These are phyloP conservation scores for Pecoramyces ruminantium DNA, from an alignment of 192 early-diverging fungal species.

Conservation along the genomic window DNA sequence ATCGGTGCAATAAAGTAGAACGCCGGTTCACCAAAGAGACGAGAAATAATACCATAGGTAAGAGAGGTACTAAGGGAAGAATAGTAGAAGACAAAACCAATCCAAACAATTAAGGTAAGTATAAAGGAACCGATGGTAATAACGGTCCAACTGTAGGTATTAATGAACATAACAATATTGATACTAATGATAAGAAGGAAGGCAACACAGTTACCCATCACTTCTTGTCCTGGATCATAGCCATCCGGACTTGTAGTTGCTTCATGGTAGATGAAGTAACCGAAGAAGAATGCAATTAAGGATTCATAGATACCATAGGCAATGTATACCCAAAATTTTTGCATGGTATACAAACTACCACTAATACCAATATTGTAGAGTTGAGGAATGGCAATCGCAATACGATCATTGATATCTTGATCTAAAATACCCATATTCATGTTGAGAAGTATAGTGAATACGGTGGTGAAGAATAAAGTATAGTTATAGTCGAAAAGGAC, in stretches of 20 bases:
- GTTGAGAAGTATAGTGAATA: slow-evolving; percentile 81
- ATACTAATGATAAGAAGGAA: slow-evolving; percentile 61
- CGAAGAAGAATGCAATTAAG: slow-evolving; percentile 59
- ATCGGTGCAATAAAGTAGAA: slow-evolving; percentile 67
- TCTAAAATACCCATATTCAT: slow-evolving; percentile 35
- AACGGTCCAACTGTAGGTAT: slow-evolving; percentile 75
- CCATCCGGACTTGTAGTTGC: slow-evolving; percentile 28
- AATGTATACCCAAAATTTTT: slow-evolving; percentile 70
- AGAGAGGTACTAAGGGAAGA: slow-evolving; percentile 30
- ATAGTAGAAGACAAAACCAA: slow-evolving; percentile 51
- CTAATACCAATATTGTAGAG: slow-evolving; percentile 74
- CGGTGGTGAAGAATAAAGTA: slow-evolving; percentile 82
- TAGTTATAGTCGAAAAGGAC: slow-evolving; percentile 54
- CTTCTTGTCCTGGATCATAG: slow-evolving; percentile 27
- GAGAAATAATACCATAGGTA: slow-evolving; percentile 48
- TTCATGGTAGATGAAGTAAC: slow-evolving; percentile 45
- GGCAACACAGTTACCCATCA: slow-evolving; percentile 66
- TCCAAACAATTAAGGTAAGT: slow-evolving; percentile 46
- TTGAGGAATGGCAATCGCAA: slow-evolving; percentile 27
- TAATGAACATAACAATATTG: slow-evolving; percentile 60
- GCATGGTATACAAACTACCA: slow-evolving; percentile 63
- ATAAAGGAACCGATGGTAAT: slow-evolving; percentile 43
- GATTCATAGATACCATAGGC: slow-evolving; percentile 88
- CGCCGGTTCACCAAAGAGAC: slow-evolving; percentile 37
- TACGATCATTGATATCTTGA: slow-evolving; percentile 46